Base-by-base conservation (phyloP, 2,329 filamentous ascomycete genomes). In the Saccharata proteae region DNA sequence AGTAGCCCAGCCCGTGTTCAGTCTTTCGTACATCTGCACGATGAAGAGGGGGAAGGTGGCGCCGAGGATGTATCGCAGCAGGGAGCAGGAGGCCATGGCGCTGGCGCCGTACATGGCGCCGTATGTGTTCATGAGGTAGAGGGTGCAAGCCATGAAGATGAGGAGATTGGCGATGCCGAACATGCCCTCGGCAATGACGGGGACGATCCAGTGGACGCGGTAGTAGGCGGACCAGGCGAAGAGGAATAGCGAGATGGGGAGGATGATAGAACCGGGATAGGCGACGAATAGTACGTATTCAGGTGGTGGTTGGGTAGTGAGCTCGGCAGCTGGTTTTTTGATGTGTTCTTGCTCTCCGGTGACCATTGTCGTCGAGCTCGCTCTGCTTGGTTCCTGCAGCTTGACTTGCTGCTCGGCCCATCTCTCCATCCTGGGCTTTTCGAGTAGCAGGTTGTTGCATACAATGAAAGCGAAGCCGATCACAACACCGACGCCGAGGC, bases 11-110 rank as follows among this genome's bases (percentile, higher is more conserved):
- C 50, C 49, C 11, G 49, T 48, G 1, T 53, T 53, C 3, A 60
- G 42, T 4, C 36, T 38, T 14, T 46, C 25, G 29, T 53, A 55
- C 51, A 55, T 48, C 37, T 73, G 69, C 1, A 77, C 51, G 0
- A 70, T 67, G 40, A 77, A 78, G 0, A 78, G 46, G 0, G 74
- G 74, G 33, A 78, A 77, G 0, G 59, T 65, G 1, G 63, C 67
- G 0, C 67, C 69, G 6, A 76, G 57, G 0, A 49, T 48, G 38
- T 76, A 78, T 15, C 74, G 52, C 2, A 67, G 55, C 8, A 78
- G 52, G 2, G 66, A 64, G 38, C 76, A 77, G 2, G 74, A 74
- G 5, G 67, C 71, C 29, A 69, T 55, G 0, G 71, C 71, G 36
- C 66, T 74, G 0, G 74, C 72, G 1, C 72, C 64, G 7, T 67